These are phyloP conservation scores for Coemansia nantahalensis DNA, from an alignment of 192 early-diverging fungal species.

Conservation along the genomic window DNA sequence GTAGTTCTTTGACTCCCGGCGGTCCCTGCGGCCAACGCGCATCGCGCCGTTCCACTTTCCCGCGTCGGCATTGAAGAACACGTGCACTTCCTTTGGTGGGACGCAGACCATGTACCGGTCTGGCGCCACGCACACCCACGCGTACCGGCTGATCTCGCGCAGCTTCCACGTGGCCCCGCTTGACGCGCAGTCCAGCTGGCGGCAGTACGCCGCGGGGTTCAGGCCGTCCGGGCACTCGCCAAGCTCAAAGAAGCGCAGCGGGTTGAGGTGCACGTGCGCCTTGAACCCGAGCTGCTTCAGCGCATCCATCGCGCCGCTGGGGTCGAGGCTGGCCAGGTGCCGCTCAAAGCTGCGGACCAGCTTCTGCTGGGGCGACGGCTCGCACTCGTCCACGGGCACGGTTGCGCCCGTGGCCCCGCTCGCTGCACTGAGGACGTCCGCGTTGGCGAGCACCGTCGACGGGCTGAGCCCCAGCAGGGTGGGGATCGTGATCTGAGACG, in stretches of 20 bases:
- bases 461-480: slow-evolving; percentile 78
- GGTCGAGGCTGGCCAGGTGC: neutral
- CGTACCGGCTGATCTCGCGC: slow-evolving; percentile 13
- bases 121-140: slow-evolving; percentile 35
- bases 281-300: slow-evolving; percentile 22
- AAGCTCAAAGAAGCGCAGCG: slow-evolving; percentile 28
- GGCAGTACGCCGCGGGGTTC: neutral
- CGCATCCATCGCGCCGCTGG: slow-evolving; percentile 11
- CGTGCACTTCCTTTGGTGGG: slow-evolving; percentile 4
- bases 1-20: no score
- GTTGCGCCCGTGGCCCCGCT: no score
- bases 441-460: slow-evolving; percentile 52
- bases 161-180: slow-evolving; percentile 17
- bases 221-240: neutral
- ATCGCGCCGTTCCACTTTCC: slow-evolving; percentile 14
- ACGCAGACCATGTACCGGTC: slow-evolving; percentile 14
- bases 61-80: neutral
- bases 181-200: slow-evolving; percentile 14
- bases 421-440: slow-evolving; percentile 29
- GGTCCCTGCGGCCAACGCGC: no score
- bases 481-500: slow-evolving; percentile 65
- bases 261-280: slow-evolving; percentile 25
- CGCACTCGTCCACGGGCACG: neutral
- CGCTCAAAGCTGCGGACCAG: slow-evolving; percentile 8
- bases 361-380: neutral